Evolutionary conservation across 2,329 filamentous ascomycete genomes (phyloP), one percentile per base, ranked within the genome.

Genomic region (Chalara sp.): DNA sequence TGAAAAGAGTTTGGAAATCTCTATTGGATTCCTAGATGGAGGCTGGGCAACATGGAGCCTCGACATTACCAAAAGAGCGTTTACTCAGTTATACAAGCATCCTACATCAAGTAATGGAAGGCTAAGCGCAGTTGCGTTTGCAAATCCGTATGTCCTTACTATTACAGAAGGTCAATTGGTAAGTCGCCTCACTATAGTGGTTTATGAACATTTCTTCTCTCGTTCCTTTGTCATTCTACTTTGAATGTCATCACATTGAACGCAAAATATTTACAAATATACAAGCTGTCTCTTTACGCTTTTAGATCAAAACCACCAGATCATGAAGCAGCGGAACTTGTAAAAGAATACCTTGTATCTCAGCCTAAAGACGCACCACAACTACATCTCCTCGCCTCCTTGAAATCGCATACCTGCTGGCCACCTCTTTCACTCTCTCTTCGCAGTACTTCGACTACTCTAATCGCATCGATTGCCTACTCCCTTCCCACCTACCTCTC

Each of bases 391-490:
- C 71, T 96, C 32, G 85, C 87, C 6, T 92, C 87, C 0, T 76
- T 96, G 21, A 84, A 83, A 63, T 95, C 91, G 8, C 84, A 89
- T 61, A 91, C 85, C 3, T 86, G 87, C 1, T 81, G 84, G 62
- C 79, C 86, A 3, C 91, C 91, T 1, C 72, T 95, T 7, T 88
- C 89, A 0, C 70, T 96, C n/a, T 92, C 89, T 0, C 79, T 97
- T 37, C 81, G 90, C n/a, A 78, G 75, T 30, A 81, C 81, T 11
- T 65, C 79, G 0, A 71, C 73, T 4, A 79, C 79, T 8, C 79
- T 89, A 13, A 79, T 89, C n/a, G 86, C 89, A 2, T 90, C 88
- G 0, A 87, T 96, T 53, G 91, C 89, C 1, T 96, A 95, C 65
- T 87, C 88, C 0, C 82, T 95, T 57, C 83, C 86, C 12, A 86